These are phyloP conservation scores for Cercospora canescens DNA, from an alignment of 2,329 filamentous ascomycete species.

Conservation along the genomic window DNA sequence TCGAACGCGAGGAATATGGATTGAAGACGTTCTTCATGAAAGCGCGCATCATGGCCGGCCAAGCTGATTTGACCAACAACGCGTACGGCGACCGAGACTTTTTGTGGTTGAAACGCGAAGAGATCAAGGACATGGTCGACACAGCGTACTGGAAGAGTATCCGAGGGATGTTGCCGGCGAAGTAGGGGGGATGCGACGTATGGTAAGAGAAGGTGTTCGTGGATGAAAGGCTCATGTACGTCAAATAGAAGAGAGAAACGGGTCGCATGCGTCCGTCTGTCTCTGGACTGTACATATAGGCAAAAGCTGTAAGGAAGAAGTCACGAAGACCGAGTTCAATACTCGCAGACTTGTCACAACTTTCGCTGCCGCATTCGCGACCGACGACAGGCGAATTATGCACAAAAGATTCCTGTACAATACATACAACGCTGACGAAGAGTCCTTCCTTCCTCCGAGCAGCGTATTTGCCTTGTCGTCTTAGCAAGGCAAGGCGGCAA, in stretches of 20 bases:
- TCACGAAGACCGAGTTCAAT: not conserved
- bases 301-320: not conserved
- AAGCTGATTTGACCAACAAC: slow-evolving; percentile 76
- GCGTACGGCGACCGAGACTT: slow-evolving; percentile 75
- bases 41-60: slow-evolving; percentile 94
- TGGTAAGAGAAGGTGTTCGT: not conserved
- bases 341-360: not conserved
- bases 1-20: slow-evolving; percentile 53
- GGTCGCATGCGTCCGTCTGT: not conserved
- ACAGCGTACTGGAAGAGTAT: slow-evolving; percentile 72
- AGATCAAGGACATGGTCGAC: slow-evolving; percentile 67
- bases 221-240: too few relatives aligned
- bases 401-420: not conserved
- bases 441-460: not conserved
- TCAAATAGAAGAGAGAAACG: not conserved
- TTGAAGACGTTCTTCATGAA: slow-evolving; percentile 96
- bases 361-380: too few relatives aligned
- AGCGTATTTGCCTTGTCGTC: not conserved
- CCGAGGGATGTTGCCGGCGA: slow-evolving; percentile 79
- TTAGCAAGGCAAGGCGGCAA: too few relatives aligned
- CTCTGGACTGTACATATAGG: not conserved
- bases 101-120: slow-evolving; percentile 88
- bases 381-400: not conserved
- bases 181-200: slow-evolving; percentile 48
- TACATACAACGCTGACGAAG: not conserved